Base-by-base conservation (phyloP, 2,329 filamentous ascomycete genomes). In the Colletotrichum tabaci region DNA sequence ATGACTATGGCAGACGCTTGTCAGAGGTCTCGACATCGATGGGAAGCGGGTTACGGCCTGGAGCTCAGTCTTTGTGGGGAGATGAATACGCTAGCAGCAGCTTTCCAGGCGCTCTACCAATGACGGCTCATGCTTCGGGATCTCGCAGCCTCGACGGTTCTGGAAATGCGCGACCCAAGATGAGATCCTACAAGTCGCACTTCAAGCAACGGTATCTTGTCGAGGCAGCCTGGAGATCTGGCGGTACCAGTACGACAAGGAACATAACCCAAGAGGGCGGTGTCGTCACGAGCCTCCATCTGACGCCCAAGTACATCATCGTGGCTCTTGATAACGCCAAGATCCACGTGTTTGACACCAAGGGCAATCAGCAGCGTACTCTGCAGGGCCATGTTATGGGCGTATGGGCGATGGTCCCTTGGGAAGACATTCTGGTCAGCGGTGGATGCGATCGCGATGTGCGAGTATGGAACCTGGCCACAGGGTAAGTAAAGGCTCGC, bases 351-450 rank as follows among this genome's bases (percentile, higher is more conserved):
- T 99, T 98, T 79, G 94, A 98, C 80, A 95, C 94, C 0, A 91
- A 96, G 75, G 96, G 96, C 44, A 92, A 95, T 76, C 91, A 94
- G 74, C 91, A 97, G 77, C 94, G 95, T 80, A 98, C 94, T 2
- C 85, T 99, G 38, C 93, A 96, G 79, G 96, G 96, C 13, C 96
- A 99, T 84, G 94, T 98, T 55, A 99, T 99, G 96, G 96, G 96
- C 50, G 96, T 99, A 23, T 99, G 96, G 96, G 96, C 96, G 60
- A 98, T 99, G 96, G 95, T 99, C 30, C 96, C 96, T 8, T 98
- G 95, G 94, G 96, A 94, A 71, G 96, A 99, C 80, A 93, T 94
- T 64, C 87, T 99, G 73, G 96, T 99, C 72, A 98, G 95, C 77
- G 96, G 96, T 77, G 96, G 96, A 7, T 99, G 96, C 80, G 96